Percentiles rank a stretch among this genome's conserved stretches.
Evolutionary conservation across 2,329 filamentous ascomycete genomes (phyloP).

Genomic region (Metarhizium anisopliae): DNA sequence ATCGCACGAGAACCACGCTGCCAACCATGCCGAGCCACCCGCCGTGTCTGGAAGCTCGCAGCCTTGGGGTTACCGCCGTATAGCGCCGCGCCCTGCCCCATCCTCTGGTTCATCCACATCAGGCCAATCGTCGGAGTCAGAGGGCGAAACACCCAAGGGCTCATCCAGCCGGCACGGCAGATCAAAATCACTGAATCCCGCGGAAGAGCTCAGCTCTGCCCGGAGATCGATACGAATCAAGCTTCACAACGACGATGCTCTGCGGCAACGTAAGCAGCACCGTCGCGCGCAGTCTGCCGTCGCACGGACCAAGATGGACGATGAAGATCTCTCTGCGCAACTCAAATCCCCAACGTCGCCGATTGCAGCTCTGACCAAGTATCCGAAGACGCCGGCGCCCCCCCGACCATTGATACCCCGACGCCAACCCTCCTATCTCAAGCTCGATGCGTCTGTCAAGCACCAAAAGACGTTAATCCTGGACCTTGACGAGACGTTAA

Average conservation of each 20-base stretch:
- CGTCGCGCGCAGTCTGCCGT: conserved; percentile 48
- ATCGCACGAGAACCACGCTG: neutral
- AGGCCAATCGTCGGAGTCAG: conserved; percentile 61
- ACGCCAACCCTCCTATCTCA: conserved; percentile 80
- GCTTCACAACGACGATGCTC: conserved; percentile 69
- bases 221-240: conserved; percentile 86
- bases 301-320: conserved; percentile 31
- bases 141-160: conserved; percentile 42
- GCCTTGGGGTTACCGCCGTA: conserved; percentile 18
- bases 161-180: conserved; percentile 43
- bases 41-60: conserved; percentile 4
- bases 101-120: conserved; percentile 45
- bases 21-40: neutral
- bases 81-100: conserved; percentile 16
- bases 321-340: conserved; percentile 58
- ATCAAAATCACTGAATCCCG: conserved; percentile 50
- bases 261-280: conserved; percentile 65
- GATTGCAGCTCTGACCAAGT: conserved; percentile 68
- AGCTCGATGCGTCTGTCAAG: conserved; percentile 43
- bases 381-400: conserved; percentile 81
- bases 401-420: conserved; percentile 84
- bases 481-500: conserved; percentile 93
- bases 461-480: conserved; percentile 90
- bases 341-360: conserved; percentile 92
- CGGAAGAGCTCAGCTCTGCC: conserved; percentile 55